These are phyloP conservation scores for Cytidiella melzeri DNA, from an alignment of 768 basidiomycete species.

Conservation along the genomic window DNA sequence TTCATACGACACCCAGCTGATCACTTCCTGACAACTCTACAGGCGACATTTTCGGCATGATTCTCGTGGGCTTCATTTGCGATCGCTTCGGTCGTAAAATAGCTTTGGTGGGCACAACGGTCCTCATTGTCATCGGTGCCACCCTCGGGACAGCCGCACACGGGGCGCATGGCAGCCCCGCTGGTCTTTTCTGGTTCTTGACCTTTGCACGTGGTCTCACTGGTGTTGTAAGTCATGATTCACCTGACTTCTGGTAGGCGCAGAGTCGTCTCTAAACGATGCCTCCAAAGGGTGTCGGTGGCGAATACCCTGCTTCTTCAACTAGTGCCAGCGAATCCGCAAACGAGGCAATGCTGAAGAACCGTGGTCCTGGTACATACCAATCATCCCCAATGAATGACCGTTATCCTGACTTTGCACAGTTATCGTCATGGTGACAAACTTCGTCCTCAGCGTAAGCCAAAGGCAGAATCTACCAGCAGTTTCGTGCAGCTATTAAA, in stretches of 20 bases:
- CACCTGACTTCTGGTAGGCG: not conserved
- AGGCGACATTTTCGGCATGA: conserved; percentile 59
- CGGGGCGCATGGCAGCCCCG: conserved; percentile 46
- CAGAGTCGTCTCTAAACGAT: not conserved
- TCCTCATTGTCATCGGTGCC: conserved; percentile 66
- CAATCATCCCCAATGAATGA: not conserved
- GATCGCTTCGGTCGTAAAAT: conserved; percentile 68
- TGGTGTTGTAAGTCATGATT: conserved; percentile 41
- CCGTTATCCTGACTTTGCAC: conserved; percentile 1
- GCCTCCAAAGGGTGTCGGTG: conserved; percentile 53
- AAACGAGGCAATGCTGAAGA: conserved; percentile 56
- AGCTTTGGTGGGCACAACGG: conserved; percentile 64
- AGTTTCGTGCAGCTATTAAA: not conserved
- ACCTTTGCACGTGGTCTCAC: conserved; percentile 68
- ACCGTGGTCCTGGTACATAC: conserved; percentile 51
- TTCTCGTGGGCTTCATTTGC: conserved; percentile 62
- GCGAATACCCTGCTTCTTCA: conserved; percentile 72
- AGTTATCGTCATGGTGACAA: conserved; percentile 75
- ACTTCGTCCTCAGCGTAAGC: conserved; percentile 55
- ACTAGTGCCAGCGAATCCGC: conserved; percentile 67
- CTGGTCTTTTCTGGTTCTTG: conserved; percentile 69
- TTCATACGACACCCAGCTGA: not conserved
- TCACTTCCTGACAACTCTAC: conserved; percentile 7
- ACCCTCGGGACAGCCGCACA: conserved; percentile 64
- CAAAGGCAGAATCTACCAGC: not conserved